These are phyloP conservation scores for Arachnomyces sp. DNA, from an alignment of 2,329 filamentous ascomycete genomes.

Conservation along the genomic window DNA sequence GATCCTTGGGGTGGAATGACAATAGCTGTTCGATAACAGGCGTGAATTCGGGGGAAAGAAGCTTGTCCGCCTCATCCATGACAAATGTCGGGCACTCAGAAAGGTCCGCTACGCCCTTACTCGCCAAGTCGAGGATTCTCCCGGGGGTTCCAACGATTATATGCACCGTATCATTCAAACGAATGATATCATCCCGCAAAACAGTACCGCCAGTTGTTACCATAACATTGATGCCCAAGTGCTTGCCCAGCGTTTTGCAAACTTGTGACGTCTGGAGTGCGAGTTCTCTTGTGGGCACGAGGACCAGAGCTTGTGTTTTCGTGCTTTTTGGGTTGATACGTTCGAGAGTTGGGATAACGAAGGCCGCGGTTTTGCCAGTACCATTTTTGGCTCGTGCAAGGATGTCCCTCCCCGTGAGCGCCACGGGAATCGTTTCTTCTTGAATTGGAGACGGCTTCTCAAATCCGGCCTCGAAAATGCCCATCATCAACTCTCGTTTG, in stretches of 20 bases:
- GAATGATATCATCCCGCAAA: conserved; percentile 92
- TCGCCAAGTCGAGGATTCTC: conserved; percentile 89
- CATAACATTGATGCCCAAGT: conserved; percentile 97
- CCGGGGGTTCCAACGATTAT: conserved; percentile 96
- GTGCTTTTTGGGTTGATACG: conserved; percentile 93
- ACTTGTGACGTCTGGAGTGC: conserved; percentile 98
- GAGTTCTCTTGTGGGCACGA: conserved; percentile 93
- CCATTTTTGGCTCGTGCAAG: conserved; percentile 96
- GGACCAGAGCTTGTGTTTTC: conserved; percentile 92
- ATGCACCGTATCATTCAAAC: conserved; percentile 87
- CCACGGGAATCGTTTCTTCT: conserved; percentile 97
- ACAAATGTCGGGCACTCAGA: conserved; percentile 96
- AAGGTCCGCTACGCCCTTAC: conserved; percentile 92
- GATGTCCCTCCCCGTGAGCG: conserved; percentile 88
- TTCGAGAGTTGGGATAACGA: conserved; percentile 91
- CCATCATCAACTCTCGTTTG: conserved; percentile 94
- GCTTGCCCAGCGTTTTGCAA: conserved; percentile 96
- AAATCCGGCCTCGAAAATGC: conserved; percentile 97
- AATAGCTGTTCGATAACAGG: conserved; percentile 94
- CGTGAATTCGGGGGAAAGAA: conserved; percentile 93
- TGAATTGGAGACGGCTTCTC: conserved; percentile 98
- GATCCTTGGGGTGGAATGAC: conserved; percentile 91
- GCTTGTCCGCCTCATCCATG: conserved; percentile 99
- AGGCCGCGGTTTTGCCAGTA: conserved; percentile 96
- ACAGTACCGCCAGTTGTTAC: conserved; percentile 95